Conservation (phyloP, 345 rosid species). For the Sisymbrium irio region DNA sequence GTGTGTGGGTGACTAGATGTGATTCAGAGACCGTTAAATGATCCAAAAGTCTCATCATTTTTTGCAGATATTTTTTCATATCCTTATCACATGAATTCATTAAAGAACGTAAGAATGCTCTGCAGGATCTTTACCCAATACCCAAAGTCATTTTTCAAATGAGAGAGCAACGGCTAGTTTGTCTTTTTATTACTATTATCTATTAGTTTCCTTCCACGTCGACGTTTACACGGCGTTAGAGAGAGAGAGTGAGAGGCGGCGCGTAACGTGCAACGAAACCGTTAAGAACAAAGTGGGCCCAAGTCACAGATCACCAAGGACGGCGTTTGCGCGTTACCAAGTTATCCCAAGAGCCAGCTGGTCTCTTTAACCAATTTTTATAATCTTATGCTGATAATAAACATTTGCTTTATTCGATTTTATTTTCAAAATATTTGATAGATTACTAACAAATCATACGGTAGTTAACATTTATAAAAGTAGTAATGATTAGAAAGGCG, state of each 20-base stretch:
- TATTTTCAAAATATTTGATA: constrained; percentile 19
- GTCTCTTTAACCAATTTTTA: constrained; percentile 6
- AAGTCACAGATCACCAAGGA: constrained; percentile 45
- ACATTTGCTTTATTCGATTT: constrained; percentile 15
- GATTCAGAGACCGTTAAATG: neutral
- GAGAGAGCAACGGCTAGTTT: constrained; percentile 33
- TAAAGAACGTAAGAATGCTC: neutral
- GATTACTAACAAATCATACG: constrained; percentile 30
- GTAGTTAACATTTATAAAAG: neutral
- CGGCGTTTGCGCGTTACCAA: constrained; percentile 54
- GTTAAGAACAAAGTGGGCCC: constrained; percentile 43
- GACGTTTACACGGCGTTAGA: constrained; percentile 20
- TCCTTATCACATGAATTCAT: neutral
- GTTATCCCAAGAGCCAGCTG: constrained; percentile 42
- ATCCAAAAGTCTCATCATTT: neutral
- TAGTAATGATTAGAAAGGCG: constrained; percentile 18
- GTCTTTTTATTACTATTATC: neutral
- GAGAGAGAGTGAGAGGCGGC: neutral
- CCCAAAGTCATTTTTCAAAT: neutral
- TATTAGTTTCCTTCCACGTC: neutral
- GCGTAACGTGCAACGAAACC: constrained; percentile 36
- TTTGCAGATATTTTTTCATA: neutral
- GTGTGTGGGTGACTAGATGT: neutral
- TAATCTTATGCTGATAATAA: constrained; percentile 5
- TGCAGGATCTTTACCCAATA: neutral